Evolutionary conservation across 2,329 filamentous ascomycete genomes (phyloP), one percentile per base, ranked within the genome.

Genomic region (Neospermospora avenae): DNA sequence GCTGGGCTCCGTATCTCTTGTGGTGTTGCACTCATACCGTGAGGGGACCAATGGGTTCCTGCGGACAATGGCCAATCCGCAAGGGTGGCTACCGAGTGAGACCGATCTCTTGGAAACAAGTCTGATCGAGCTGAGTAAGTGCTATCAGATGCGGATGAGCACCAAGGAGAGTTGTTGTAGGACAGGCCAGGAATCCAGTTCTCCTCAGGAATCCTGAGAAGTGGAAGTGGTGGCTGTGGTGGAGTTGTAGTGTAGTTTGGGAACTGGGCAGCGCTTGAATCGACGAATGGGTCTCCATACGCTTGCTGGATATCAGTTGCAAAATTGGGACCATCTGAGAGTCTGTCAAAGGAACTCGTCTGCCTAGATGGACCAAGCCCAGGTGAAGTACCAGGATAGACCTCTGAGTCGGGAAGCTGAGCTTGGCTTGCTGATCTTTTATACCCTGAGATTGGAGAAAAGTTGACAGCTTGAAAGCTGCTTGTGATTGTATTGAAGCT

Each of bases 91-190:
- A 67, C 54, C 10, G 70, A 72, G 14, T 58, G 61, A 8, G 70
- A 69, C 35, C 68, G 64, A 44, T 61, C 67, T 62, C 69, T 63
- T 13, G 56, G 53, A 48, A 46, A 31, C 62, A 63, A 66, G 10
- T 71, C 69, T 13, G 70, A 71, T 37, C 68, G 69, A n/a, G 65
- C 69, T 8, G 69, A 71, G 57, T 67, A 70, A 24, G 64, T 68
- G 54, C 70, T 72, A 41, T 69, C 68, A 56, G 69, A 71, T 46
- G 69, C 69, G 4, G 70, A 72, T 22, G 70, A 71, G 57, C 69
- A 70, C 67, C 66, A 71, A 16, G 69, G 69, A 8, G 70, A 71
- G 45, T 65, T 69, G 22, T 69, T 67, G 45, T 70, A 68, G 14
- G 68, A 65, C 7, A 70, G 54, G 14, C 64, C 61, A n/a, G 70